phyloP scores from a whole-genome alignment of 2,329 filamentous ascomycete species.

The Hymenoscyphus fructigenus region DNA sequence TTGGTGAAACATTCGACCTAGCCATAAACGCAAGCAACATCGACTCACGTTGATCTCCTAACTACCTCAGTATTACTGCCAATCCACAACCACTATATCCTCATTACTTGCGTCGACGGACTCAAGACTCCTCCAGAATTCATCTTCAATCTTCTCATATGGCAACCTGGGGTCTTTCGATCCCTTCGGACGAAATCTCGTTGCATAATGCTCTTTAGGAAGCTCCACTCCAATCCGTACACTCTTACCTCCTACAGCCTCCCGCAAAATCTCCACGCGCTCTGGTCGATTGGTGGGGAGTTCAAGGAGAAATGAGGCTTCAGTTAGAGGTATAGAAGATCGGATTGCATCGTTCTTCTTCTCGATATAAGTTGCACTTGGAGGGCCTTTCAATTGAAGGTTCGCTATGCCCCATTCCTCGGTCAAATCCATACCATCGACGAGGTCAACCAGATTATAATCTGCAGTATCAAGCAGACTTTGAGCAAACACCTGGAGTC shows the following conservation, averaged over 20 bases:
- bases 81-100: slow-evolving; percentile 4
- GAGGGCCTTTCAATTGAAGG: slow-evolving; percentile 11
- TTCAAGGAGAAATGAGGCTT: slow-evolving; percentile 4
- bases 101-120: background rate
- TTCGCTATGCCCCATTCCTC: slow-evolving; percentile 26
- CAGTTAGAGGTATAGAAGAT: slow-evolving; percentile 1
- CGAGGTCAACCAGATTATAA: slow-evolving; percentile 23
- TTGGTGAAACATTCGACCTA: too few relatives aligned
- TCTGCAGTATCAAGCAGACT: slow-evolving; percentile 29
- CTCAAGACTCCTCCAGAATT: background rate
- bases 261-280: background rate
- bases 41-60: too few relatives aligned
- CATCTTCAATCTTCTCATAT: background rate
- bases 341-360: slow-evolving; percentile 6
- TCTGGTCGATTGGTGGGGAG: background rate
- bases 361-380: background rate
- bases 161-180: background rate
- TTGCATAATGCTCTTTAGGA: slow-evolving; percentile 3
- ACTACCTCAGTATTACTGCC: background rate
- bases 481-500: slow-evolving; percentile 23
- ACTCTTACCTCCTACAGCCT: background rate
- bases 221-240: slow-evolving; percentile 1
- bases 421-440: slow-evolving; percentile 29
- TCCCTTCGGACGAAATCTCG: background rate
- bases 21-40: too few relatives aligned